These are phyloP conservation scores for Dipodascus albidus DNA, from an alignment of 805 yeast genomes.

Conservation along the genomic window DNA sequence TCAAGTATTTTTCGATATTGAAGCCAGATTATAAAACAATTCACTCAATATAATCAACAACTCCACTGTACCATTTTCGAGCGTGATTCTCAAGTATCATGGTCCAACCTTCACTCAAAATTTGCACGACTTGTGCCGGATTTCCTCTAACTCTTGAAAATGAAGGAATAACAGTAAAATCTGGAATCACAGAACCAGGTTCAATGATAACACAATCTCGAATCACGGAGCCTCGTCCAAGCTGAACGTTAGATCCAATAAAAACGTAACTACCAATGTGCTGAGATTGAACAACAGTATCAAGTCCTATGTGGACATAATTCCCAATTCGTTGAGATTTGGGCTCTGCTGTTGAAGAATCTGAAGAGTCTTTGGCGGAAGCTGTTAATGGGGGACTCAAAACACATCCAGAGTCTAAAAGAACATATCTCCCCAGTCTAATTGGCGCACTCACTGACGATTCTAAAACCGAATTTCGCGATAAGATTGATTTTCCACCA, in stretches of 20 bases:
- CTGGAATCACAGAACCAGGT: slow-evolving; percentile 24
- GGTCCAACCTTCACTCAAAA: not conserved
- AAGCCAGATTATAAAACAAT: too few species aligned
- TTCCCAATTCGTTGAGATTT: slow-evolving; percentile 29
- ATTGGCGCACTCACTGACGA: slow-evolving; percentile 26
- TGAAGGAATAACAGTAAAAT: slow-evolving; percentile 27
- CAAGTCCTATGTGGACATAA: slow-evolving; percentile 26
- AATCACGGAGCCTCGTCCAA: slow-evolving; percentile 27
- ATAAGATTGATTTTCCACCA: slow-evolving; percentile 22
- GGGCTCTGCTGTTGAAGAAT: slow-evolving; percentile 10
- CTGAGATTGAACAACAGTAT: slow-evolving; percentile 25
- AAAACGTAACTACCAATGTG: slow-evolving; percentile 27
- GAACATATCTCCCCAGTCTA: slow-evolving; percentile 26
- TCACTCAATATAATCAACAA: not conserved
- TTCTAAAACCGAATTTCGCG: slow-evolving; percentile 22
- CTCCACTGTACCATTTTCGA: not conserved
- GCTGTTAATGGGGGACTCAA: slow-evolving; percentile 27
- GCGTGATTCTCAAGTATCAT: not conserved
- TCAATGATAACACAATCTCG: slow-evolving; percentile 28
- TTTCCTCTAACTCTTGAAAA: slow-evolving; percentile 20
- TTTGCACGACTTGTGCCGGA: slow-evolving; percentile 13
- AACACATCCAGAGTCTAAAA: slow-evolving; percentile 15
- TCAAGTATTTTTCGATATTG: too few species aligned
- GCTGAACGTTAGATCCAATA: slow-evolving; percentile 24
- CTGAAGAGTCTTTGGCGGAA: too few species aligned